Base-by-base conservation (phyloP, 768 basidiomycete genomes). In the Mycena latifolia region DNA sequence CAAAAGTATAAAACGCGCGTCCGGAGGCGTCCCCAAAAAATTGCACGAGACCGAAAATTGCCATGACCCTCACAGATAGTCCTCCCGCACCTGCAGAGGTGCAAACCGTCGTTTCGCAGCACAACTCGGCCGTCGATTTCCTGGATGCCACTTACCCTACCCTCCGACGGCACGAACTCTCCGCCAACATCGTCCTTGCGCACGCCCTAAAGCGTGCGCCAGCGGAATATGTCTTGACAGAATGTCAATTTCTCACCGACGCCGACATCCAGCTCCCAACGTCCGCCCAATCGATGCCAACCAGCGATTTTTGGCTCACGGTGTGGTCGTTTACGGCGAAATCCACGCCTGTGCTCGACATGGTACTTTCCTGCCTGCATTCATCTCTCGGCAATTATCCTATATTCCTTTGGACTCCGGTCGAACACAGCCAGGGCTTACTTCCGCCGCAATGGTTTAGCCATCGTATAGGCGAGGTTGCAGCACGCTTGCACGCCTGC, bases 111-210 rank as follows among this genome's bases (percentile, higher is more conserved):
- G 67, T 85, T 56, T 68, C 81, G 47, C 77, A 81, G 63, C 84
- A 86, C 67, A 63, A 72, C 59, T 72, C 79, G 57, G 77, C 84
- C 22, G 74, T 71, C 48, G 76, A 80, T 46, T 85, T 85, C 64
- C 78, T 87, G 29, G 67, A 77, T 5, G 75, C 74, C 29, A 73
- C 83, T 17, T 81, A 81, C 62, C 80, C 81, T 24, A 79, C 80
- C 9, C 78, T 87, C 48, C 76, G 75, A 37, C 74, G 72, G 29
- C 76, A 86, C 50, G 86, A 88, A 69, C 78, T 77, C 27, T 83
- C 84, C 2, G 77, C 85, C 24, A 88, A 88, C 63, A 83, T 87
- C 54, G 81, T 89, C 52, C 74, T 87, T 2, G 85, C 84, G 1
- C 84, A 84, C 54, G 86, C 88, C 0, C 77, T 84, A 54, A 82